Evolutionary conservation across 805 yeast genomes (phyloP), one percentile per base, ranked within the genome.

Genomic region (Lipomyces orientalis): DNA sequence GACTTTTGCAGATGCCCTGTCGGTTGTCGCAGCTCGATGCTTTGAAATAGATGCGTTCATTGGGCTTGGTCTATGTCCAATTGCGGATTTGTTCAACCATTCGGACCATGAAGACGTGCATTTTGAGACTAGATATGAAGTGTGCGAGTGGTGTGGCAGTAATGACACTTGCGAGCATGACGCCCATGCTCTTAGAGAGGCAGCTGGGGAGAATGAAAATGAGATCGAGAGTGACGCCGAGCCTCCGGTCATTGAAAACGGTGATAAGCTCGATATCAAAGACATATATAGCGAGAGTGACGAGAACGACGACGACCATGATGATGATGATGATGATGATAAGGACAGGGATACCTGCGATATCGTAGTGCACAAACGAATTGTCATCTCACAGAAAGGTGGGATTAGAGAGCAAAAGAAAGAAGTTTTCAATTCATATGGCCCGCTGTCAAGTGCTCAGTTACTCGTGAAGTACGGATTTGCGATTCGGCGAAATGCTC

Each of bases 61-160:
- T 73, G 90, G 87, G 39, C 81, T 88, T 37, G 91, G 90, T 0
- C 79, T 94, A 60, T 97, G 93, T 31, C 97, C 98, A 0, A 91
- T 93, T 16, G 98, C 97, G 0, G 97, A 93, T 78, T 79, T 94
- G 46, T 91, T 93, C 79, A 93, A 93, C 72, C 97, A 93, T 75
- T 83, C 79, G 14, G 87, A 77, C 1, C 74, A 79, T 5, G 93
- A 90, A 68, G 82, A 85, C 72, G 92, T 88, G 9, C 89, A 88
- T 77, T 91, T 92, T 75, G 90, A 86, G 66, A 80, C 88, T 2
- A 68, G 82, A 2, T 84, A 76, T 54, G 84, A 84, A 34, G 90
- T 86, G 2, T 86, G 90, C 74, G 80, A 73, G 8, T 69, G 74
- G 19, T 87, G 90, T 75, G 74, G 74, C 8, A 55, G 60, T 16